These are phyloP conservation scores for Boletus vinaceobasis DNA, from an alignment of 768 basidiomycete genomes.

Conservation along the genomic window DNA sequence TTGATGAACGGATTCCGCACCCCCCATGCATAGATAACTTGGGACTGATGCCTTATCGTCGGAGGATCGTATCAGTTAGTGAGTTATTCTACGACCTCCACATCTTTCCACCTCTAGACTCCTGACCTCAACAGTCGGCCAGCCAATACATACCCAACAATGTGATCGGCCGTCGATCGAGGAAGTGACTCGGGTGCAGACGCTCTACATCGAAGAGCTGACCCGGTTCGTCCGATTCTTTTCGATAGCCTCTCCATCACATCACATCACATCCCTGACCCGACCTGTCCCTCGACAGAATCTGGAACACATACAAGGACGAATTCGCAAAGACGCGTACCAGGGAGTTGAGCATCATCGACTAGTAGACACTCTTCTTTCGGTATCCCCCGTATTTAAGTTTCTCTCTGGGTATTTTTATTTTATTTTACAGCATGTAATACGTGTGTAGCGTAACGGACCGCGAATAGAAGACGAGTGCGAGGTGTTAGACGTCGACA, in stretches of 20 bases:
- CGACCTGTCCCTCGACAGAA: slow-evolving; percentile 46
- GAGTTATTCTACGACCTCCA: slow-evolving; percentile 37
- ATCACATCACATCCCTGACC: slow-evolving; percentile 2
- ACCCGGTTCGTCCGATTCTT: slow-evolving; percentile 57
- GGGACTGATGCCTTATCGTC: slow-evolving; percentile 93
- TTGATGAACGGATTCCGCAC: background rate
- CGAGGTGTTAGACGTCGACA: background rate
- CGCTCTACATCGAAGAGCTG: slow-evolving; percentile 87
- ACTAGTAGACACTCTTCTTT: slow-evolving; percentile 33
- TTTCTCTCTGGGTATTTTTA: background rate
- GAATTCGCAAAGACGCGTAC: slow-evolving; percentile 82
- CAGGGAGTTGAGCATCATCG: slow-evolving; percentile 75
- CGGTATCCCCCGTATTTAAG: background rate
- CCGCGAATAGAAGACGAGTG: background rate
- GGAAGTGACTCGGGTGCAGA: slow-evolving; percentile 74
- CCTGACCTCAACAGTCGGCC: slow-evolving; percentile 58
- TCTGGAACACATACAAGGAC: slow-evolving; percentile 97
- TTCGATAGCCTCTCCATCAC: background rate
- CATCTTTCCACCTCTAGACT: background rate
- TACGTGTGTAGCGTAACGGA: background rate
- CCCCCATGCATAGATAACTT: slow-evolving; percentile 65
- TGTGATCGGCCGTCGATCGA: slow-evolving; percentile 80
- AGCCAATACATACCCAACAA: slow-evolving; percentile 77
- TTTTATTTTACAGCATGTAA: background rate
- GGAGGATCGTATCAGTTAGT: slow-evolving; percentile 95